Base-by-base conservation (phyloP, 805 yeast species). In the Ogataea philodendri region DNA sequence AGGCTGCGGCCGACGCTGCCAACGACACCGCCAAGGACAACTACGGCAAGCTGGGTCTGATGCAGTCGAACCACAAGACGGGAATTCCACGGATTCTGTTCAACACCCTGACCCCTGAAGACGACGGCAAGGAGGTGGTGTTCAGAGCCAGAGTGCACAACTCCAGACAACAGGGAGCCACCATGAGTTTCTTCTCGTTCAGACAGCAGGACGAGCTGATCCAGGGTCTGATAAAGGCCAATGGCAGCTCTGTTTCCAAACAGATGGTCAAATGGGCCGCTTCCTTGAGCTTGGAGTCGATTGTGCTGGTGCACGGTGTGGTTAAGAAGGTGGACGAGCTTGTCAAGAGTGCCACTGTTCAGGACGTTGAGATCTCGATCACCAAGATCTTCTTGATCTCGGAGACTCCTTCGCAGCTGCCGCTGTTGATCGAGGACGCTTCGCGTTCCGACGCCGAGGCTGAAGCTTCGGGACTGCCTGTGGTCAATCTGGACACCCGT, bases 191-290 rank as follows among this genome's bases (percentile, higher is more conserved):
- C 63, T 66, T 90, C 53, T 78, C 95, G 16, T 78, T 93, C 53
- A 84, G 99, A 70, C 98, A 93, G 70, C 96, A 87, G 67, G 70
- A 76, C 37, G 75, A 76, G 42, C 66, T 82, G 54, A 76, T 89
- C 54, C 97, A 90, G 71, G 95, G 84, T 41, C 72, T 93, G 44
- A 69, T 89, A 46, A 86, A 81, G 58, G 82, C 84, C 43, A 78
- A 83, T 54, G 76, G 77, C 54, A 68, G 66, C 8, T 66, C 81
- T 29, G 72, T 93, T 30, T 84, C 96, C 34, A 93, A 93, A 67
- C 96, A 84, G 62, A 84, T 93, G 90, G 95, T 89, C 49, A 93
- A 93, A 67, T 93, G 96, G 96, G 83, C 88, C 17, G 85, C 90
- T 23, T 68, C 84, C 22, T 74, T 93, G 59, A 84, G 78, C 57